Evolutionary conservation across 306 rosid species (phyloP).

Genomic region (Crataegus laevigata): DNA sequence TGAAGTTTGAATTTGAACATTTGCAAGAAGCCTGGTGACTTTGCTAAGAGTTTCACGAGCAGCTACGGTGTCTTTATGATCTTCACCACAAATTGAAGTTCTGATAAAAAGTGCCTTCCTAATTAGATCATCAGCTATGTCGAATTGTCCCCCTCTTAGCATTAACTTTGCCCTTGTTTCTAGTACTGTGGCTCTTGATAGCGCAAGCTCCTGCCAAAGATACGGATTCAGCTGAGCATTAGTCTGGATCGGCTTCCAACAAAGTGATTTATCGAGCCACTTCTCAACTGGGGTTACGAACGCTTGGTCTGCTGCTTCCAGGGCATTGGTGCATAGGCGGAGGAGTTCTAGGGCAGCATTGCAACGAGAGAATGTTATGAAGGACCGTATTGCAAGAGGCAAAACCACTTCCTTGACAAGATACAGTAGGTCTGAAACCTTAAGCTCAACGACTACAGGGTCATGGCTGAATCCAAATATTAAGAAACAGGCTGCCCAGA

Average conservation of each 20-base stretch:
- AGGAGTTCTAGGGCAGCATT: constrained; percentile 68
- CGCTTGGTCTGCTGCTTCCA: constrained; percentile 87
- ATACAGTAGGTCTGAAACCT: constrained; percentile 54
- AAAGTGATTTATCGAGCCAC: constrained; percentile 72
- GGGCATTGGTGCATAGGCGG: constrained; percentile 61
- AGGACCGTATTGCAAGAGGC: constrained; percentile 70
- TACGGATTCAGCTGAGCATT: constrained; percentile 78
- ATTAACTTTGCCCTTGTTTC: constrained; percentile 84
- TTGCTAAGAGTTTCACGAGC: constrained; percentile 75
- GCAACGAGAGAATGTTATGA: constrained; percentile 76
- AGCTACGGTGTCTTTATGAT: constrained; percentile 68
- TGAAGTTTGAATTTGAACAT: constrained; percentile 53
- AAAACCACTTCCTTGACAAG: constrained; percentile 56
- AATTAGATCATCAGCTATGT: constrained; percentile 69
- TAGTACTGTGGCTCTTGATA: constrained; percentile 67
- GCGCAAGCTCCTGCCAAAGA: constrained; percentile 84
- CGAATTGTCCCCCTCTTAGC: constrained; percentile 86
- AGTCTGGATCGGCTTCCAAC: constrained; percentile 74
- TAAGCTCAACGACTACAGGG: constrained; percentile 59
- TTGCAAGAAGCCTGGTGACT: constrained; percentile 72
- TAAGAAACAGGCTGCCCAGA: constrained; percentile 84
- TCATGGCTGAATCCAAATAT: constrained; percentile 73
- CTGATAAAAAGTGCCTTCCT: constrained; percentile 77
- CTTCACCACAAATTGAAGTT: constrained; percentile 77
- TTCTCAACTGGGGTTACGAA: constrained; percentile 73